Conservation (phyloP, 169 alveolate genomes). For the Plasmodium cynomolgi region DNA sequence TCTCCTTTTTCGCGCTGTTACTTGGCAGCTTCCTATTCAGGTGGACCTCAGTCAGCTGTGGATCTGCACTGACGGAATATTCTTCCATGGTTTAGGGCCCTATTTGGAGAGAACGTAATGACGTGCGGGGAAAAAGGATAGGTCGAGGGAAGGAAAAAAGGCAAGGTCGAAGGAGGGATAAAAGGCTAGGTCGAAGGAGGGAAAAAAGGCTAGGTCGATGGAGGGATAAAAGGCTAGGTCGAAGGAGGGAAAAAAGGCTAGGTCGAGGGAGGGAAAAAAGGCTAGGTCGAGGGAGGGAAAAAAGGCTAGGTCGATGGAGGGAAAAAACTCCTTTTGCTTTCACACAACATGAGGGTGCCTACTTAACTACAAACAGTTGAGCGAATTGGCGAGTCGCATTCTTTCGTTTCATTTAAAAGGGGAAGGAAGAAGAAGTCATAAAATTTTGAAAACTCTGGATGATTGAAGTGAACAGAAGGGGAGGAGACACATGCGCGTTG, state of each 20-base stretch:
- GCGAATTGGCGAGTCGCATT: background rate
- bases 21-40: slow-evolving; percentile 27
- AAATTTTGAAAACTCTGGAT: background rate
- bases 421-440: background rate
- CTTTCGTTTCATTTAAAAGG: background rate
- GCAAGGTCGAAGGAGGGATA: too few species aligned
- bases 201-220: too few species aligned
- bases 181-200: too few species aligned
- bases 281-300: too few species aligned
- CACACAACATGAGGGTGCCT: background rate
- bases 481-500: background rate
- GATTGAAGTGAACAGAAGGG: background rate
- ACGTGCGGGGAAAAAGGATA: background rate
- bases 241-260: background rate
- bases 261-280: too few species aligned
- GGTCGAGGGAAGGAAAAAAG: background rate
- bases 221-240: background rate
- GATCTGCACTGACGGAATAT: background rate
- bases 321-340: background rate
- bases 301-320: background rate
- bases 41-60: background rate
- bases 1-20: background rate
- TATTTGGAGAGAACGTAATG: background rate
- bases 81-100: background rate
- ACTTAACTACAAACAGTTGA: background rate